phyloP scores from a whole-genome alignment of 2,329 filamentous ascomycete species.

The Ascochyta viciae-villosae region DNA sequence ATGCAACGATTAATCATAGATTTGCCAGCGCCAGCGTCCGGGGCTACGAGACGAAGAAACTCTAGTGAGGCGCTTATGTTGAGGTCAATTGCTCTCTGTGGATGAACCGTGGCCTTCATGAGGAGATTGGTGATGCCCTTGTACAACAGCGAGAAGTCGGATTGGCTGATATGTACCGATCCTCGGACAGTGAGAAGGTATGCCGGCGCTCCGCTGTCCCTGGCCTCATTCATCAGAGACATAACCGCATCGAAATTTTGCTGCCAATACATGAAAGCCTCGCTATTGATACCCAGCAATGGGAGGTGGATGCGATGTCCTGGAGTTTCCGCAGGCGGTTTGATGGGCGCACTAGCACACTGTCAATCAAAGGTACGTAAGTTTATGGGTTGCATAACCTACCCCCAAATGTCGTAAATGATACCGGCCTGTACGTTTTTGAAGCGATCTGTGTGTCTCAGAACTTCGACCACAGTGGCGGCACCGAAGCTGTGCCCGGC shows the following conservation, averaged over 20 bases:
- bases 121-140: constrained; percentile 64
- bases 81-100: constrained; percentile 67
- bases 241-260: constrained; percentile 67
- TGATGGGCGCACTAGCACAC: constrained; percentile 53
- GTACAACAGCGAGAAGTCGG: constrained; percentile 71
- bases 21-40: constrained; percentile 39
- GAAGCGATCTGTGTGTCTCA: constrained; percentile 63
- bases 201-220: constrained; percentile 54
- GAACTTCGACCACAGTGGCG: constrained; percentile 67
- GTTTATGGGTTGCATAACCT: neutral
- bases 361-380: constrained; percentile 12
- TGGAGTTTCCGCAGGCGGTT: constrained; percentile 52
- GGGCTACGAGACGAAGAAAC: constrained; percentile 63
- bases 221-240: constrained; percentile 64
- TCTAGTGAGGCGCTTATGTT: constrained; percentile 69
- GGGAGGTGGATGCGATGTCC: constrained; percentile 60
- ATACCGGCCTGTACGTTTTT: constrained; percentile 68
- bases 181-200: constrained; percentile 61
- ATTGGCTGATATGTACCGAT: constrained; percentile 70
- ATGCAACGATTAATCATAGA: constrained; percentile 60
- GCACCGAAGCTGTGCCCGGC: constrained; percentile 73
- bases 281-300: constrained; percentile 69
- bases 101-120: constrained; percentile 70
- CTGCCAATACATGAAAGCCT: constrained; percentile 75
- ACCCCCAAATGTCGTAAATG: constrained; percentile 70